Evolutionary conservation across 345 rosid species (phyloP).

Genomic region (Fremontodendron californicum): DNA sequence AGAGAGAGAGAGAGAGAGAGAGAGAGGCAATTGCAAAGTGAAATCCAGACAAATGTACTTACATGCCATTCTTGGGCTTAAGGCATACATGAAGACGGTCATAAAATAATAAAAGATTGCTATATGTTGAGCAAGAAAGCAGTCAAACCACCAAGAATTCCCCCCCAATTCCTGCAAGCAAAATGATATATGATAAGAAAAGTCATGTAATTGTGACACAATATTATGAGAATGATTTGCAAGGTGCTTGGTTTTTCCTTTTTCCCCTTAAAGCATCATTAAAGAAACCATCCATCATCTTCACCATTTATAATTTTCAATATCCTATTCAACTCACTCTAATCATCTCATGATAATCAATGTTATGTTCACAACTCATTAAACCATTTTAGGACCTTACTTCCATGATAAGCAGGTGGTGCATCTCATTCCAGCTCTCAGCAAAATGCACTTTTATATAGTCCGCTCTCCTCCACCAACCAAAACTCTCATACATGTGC

Average conservation of each 20-base stretch:
- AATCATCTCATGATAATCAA: not conserved
- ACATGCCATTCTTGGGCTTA: conserved; percentile 99
- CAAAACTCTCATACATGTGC: conserved; percentile 98
- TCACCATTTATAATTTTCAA: not conserved
- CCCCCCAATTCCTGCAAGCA: conserved; percentile 90
- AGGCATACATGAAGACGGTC: conserved; percentile 79
- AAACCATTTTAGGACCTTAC: conserved; percentile 39
- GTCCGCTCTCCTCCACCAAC: conserved; percentile 99
- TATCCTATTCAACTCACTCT: not conserved
- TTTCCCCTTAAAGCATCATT: not conserved
- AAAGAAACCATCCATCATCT: not conserved
- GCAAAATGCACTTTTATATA: conserved; percentile 97
- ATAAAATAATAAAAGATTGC: conserved; percentile 79
- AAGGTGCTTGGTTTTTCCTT: too few relatives aligned
- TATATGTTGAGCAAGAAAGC: conserved; percentile 77
- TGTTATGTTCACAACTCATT: not conserved
- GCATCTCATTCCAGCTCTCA: conserved; percentile 99
- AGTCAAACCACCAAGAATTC: conserved; percentile 94
- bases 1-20: not conserved
- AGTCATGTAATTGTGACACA: not conserved
- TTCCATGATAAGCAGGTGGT: conserved; percentile 98
- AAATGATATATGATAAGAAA: conserved; percentile 5
- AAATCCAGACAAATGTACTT: conserved; percentile 31
- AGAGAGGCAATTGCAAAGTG: not conserved
- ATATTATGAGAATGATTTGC: not conserved